These are phyloP conservation scores for Ogataea ramenticola DNA, from an alignment of 805 yeast genomes.

Conservation along the genomic window DNA sequence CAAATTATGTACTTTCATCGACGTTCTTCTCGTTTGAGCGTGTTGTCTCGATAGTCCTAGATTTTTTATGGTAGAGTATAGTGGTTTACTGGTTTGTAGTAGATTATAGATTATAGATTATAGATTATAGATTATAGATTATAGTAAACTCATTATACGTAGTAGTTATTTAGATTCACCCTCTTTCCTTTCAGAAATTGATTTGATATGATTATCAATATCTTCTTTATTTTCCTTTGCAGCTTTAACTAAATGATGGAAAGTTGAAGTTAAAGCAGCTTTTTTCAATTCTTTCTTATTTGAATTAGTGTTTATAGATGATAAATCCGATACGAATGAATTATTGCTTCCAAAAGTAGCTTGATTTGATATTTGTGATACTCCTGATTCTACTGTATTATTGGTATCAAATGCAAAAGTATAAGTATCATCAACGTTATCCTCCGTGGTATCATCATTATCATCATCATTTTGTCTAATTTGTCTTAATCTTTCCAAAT, in stretches of 20 bases:
- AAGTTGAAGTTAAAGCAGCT: conserved; percentile 7
- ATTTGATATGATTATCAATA: background rate
- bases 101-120: too few relatives aligned
- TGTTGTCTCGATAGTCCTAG: too few relatives aligned
- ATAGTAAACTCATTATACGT: too few relatives aligned
- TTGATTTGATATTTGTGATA: conserved; percentile 67
- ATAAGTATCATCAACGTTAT: conserved; percentile 43
- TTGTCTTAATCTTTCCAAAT: conserved; percentile 58
- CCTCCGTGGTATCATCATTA: conserved; percentile 42
- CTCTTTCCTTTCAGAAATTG: too few relatives aligned
- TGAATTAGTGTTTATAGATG: background rate
- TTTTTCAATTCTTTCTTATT: conserved; percentile 2
- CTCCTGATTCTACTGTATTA: background rate
- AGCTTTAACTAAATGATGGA: conserved; percentile 8
- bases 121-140: too few relatives aligned
- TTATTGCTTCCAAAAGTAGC: conserved; percentile 65
- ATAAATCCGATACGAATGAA: background rate
- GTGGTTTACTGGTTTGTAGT: too few relatives aligned
- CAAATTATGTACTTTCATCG: too few relatives aligned
- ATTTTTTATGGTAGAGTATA: too few relatives aligned
- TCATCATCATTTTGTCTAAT: conserved; percentile 43
- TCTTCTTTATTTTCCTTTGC: conserved; percentile 12
- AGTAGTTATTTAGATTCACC: too few relatives aligned
- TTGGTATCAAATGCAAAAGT: background rate
- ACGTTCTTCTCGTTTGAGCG: too few relatives aligned